phyloP scores from a whole-genome alignment of 805 yeast genomes.

The Komagataella phaffii region DNA sequence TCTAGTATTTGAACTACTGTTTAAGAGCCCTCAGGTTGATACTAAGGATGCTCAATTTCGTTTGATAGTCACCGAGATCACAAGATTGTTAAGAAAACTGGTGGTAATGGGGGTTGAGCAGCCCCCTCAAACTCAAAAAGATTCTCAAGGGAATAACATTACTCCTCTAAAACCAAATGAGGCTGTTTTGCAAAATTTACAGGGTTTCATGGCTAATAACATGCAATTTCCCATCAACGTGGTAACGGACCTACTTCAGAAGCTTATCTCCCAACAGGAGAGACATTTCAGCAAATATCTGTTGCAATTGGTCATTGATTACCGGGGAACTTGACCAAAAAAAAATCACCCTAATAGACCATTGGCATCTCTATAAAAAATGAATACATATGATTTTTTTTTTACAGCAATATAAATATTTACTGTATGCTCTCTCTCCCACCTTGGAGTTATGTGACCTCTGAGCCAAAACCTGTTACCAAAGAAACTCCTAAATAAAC shows the following conservation, averaged over 20 bases:
- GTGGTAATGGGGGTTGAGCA: conserved; percentile 18
- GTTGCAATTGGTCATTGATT: background rate
- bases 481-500: background rate
- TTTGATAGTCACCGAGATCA: conserved; percentile 55
- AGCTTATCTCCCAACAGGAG: conserved; percentile 38
- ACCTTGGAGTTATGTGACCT: background rate
- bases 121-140: conserved; percentile 9
- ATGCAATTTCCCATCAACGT: conserved; percentile 49
- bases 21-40: conserved; percentile 51
- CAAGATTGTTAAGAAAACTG: conserved; percentile 53
- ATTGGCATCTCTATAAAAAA: background rate
- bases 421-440: background rate
- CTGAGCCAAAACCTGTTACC: background rate
- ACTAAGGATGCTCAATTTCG: conserved; percentile 71
- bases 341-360: background rate
- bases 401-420: background rate
- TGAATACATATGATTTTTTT: background rate
- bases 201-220: conserved; percentile 29
- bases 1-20: conserved; percentile 68
- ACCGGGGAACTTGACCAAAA: background rate
- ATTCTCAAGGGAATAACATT: conserved; percentile 27
- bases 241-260: conserved; percentile 46
- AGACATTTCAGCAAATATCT: conserved; percentile 57
- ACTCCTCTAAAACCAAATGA: conserved; percentile 12
- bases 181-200: conserved; percentile 15